These are phyloP conservation scores for Plantago rigida DNA, from an alignment of 305 asterid genomes.

Conservation along the genomic window DNA sequence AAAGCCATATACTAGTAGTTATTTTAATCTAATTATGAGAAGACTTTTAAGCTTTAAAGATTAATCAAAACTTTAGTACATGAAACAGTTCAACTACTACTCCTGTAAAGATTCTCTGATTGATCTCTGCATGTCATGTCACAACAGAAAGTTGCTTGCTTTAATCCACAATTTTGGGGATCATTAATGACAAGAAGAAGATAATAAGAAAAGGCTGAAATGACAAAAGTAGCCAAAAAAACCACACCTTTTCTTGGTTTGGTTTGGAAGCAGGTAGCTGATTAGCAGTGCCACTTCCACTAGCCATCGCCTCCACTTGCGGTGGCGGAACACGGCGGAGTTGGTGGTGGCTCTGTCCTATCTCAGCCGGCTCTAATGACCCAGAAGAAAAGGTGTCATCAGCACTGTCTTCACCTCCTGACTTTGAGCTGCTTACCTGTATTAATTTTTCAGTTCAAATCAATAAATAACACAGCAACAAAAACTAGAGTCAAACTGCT, in stretches of 20 bases:
- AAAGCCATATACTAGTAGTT: neutral
- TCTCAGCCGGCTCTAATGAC: constrained; percentile 21
- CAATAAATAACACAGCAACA: constrained; percentile 13
- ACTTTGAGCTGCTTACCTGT: constrained; percentile 73
- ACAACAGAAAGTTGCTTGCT: constrained; percentile 28
- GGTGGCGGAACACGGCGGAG: neutral
- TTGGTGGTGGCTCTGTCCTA: neutral
- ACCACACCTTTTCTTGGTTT: constrained; percentile 53
- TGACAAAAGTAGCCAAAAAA: neutral
- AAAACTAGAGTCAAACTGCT: constrained; percentile 31
- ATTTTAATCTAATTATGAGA: neutral
- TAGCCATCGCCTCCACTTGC: constrained; percentile 36
- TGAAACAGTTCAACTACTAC: neutral
- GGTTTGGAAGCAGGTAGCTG: constrained; percentile 36
- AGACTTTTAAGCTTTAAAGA: neutral
- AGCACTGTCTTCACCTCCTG: constrained; percentile 57
- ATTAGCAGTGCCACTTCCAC: constrained; percentile 38
- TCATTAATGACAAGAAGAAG: neutral
- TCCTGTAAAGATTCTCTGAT: neutral
- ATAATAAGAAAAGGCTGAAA: constrained; percentile 7
- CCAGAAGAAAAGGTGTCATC: constrained; percentile 40
- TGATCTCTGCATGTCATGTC: neutral
- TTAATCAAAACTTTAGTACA: neutral
- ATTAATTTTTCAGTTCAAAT: constrained; percentile 4
- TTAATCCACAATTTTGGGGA: constrained; percentile 30